Evolutionary conservation across 176 grass and related monocot species (phyloP), one percentile per base, ranked within the genome.

Genomic region (Bonia amplexicaulis): DNA sequence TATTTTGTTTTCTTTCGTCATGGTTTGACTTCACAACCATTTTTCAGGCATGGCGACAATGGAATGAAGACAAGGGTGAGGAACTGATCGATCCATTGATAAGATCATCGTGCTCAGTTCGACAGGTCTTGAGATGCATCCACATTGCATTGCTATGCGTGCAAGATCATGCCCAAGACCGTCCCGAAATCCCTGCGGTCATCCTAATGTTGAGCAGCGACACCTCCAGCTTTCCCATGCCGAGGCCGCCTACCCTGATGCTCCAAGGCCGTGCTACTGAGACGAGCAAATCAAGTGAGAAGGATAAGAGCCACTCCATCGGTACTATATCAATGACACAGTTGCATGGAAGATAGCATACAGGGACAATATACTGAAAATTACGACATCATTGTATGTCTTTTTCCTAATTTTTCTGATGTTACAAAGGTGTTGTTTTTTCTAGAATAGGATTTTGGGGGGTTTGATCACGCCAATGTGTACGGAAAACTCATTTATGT

Each of bases 1-100:
- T 31, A 29, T 35, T 63, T 11, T 61, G 5, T 45, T 40, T 46
- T 35, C 0, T 19, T 74, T 48, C 33, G 29, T 61, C 27, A n/a
- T 61, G 59, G 35, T 12, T 77, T 58, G n/a, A 72, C 17, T 72
- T 78, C 8, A 49, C 12, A 70, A 81, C 53, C 25, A 7, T 83
- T 78, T 80, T 60, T 45, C 80, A 97, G 95, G 92, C 89, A 31
- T 97, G 92, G 92, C 89, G 90, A 57, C 84, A 91, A 62, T 97
- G 95, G 92, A 92, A 97, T 3, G 92, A 94, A 79, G 90, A 94
- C 73, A 97, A 75, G 82, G 79, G 61, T 9, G 59, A 69, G 33
- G 84, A 97, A 52, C 68, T 97, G 77, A 89, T 97, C 4, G 95
- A 97, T 69, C 90, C 95, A 15, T 42, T 61, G 41, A 90, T 98